phyloP scores from a whole-genome alignment of 768 basidiomycete species.

The Lentinula lateritia region DNA sequence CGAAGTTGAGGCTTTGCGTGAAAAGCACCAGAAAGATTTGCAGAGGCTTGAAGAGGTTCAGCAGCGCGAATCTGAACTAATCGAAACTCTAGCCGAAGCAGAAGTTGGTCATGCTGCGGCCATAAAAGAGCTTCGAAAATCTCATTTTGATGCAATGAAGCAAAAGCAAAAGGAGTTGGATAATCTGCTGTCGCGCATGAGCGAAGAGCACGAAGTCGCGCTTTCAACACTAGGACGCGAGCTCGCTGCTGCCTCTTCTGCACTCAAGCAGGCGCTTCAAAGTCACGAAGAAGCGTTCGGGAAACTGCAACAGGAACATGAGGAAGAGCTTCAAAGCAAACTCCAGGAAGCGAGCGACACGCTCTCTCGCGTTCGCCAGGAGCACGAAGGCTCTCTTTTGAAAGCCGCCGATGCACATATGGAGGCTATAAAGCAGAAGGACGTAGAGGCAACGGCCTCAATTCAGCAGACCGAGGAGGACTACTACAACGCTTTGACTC shows the following conservation, averaged over 20 bases:
- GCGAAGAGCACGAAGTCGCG: conserved; percentile 41
- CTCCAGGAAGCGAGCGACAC: conserved; percentile 49
- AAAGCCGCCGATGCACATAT: conserved; percentile 50
- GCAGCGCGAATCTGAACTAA: conserved; percentile 50
- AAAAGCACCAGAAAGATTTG: conserved; percentile 51
- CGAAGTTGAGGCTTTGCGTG: conserved; percentile 72
- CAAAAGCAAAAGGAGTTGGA: conserved; percentile 37
- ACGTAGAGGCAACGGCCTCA: conserved; percentile 48
- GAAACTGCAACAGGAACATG: conserved; percentile 48
- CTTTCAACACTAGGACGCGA: conserved; percentile 35
- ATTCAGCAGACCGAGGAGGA: conserved; percentile 73
- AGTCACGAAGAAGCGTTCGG: conserved; percentile 60
- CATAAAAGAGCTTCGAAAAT: conserved; percentile 43
- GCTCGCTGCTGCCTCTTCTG: conserved; percentile 33
- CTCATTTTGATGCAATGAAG: conserved; percentile 39
- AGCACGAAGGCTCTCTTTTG: conserved; percentile 48
- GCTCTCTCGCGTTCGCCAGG: conserved; percentile 41
- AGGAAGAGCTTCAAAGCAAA: conserved; percentile 45
- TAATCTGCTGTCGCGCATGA: conserved; percentile 36
- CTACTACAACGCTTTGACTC: conserved; percentile 76
- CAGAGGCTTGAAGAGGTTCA: conserved; percentile 48
- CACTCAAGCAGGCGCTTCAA: conserved; percentile 42
- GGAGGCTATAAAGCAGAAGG: conserved; percentile 52
- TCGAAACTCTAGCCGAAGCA: conserved; percentile 42
- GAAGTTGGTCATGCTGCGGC: conserved; percentile 45